phyloP scores from a whole-genome alignment of 1,139 yeast species.

The Zygoascus sp. region DNA sequence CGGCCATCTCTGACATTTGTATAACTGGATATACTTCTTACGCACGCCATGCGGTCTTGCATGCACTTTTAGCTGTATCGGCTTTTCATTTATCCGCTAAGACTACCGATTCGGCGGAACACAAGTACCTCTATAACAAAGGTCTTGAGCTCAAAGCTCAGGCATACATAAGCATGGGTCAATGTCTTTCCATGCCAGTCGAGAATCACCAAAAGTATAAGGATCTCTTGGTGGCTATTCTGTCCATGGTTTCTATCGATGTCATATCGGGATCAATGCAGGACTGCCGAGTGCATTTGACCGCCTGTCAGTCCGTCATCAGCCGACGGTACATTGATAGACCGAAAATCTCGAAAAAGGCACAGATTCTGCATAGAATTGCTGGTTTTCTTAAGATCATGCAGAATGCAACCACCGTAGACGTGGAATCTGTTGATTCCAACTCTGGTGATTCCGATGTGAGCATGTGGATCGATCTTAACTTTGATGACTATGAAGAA shows the following conservation, averaged over 20 bases:
- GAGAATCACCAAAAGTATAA: slow-evolving; percentile 60
- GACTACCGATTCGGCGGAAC: slow-evolving; percentile 54
- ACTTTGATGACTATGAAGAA: slow-evolving; percentile 26
- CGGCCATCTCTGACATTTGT: slow-evolving; percentile 76
- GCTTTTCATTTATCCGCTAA: slow-evolving; percentile 78
- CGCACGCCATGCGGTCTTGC: slow-evolving; percentile 71
- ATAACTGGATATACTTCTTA: slow-evolving; percentile 70
- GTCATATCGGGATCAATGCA: slow-evolving; percentile 91
- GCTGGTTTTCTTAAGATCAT: slow-evolving; percentile 69
- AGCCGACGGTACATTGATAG: slow-evolving; percentile 62
- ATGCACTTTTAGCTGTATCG: slow-evolving; percentile 75
- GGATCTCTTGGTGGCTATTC: slow-evolving; percentile 76
- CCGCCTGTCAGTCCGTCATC: slow-evolving; percentile 73
- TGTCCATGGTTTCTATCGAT: slow-evolving; percentile 85
- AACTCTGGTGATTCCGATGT: slow-evolving; percentile 14
- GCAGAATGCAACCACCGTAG: slow-evolving; percentile 49
- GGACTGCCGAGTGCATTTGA: slow-evolving; percentile 70
- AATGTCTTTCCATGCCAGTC: slow-evolving; percentile 42
- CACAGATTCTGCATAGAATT: slow-evolving; percentile 70
- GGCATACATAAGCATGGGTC: slow-evolving; percentile 63
- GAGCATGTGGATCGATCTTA: slow-evolving; percentile 25
- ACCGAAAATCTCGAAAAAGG: slow-evolving; percentile 68
- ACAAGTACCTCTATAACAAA: slow-evolving; percentile 60
- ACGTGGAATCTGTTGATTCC: slow-evolving; percentile 19
- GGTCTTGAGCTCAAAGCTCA: slow-evolving; percentile 73